Evolutionary conservation across 2,329 filamentous ascomycete genomes (phyloP), one percentile per base, ranked within the genome.

Genomic region (Thelonectria blattea): DNA sequence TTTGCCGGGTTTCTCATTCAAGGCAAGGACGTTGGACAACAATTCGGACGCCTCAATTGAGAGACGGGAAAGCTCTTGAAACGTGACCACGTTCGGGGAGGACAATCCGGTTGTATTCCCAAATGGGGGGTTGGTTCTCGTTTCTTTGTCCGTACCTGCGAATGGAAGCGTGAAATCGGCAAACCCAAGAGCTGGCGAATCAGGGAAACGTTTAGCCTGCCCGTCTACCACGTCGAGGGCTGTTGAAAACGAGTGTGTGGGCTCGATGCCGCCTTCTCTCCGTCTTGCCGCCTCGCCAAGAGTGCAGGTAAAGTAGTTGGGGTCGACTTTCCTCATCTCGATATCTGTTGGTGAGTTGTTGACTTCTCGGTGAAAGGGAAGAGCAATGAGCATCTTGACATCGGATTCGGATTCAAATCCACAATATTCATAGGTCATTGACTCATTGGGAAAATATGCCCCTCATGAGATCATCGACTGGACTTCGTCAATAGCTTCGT

Each of bases 251-350:
- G 30, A 75, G 76, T 8, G 71, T 45, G 2, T 11, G 67, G 10
- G 4, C 14, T 68, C 62, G 39, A 2, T 3, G 55, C 52, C 17
- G 4, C 62, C 32, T 1, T 68, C 61, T 17, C 74, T 78, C 17
- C 81, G 64, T 2, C 63, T 61, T 1, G 76, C 74, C 11, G 85
- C 84, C 68, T 88, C 79, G 1, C 84, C 86, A 2, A 89, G 77
- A 0, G 85, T 88, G 70, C 86, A 88, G 3, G 81, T 81, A 67
- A 88, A 88, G 71, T 88, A 87, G 59, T 83, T 86, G 2, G 30
- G 52, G 3, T 65, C 24, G 2, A 20, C 22, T 2, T 45, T 3
- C 1, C 27, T 18, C 65, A 70, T 70, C 0, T n/a, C 0, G 17
- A 11, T 15, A 50, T 6, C 12, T 18, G 18, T 42, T 7, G 5